A percentile compares a stretch with the other conserved stretches of the same genome.
Evolutionary conservation across 805 yeast species (phyloP).

Genomic region (Ogataea angusta): DNA sequence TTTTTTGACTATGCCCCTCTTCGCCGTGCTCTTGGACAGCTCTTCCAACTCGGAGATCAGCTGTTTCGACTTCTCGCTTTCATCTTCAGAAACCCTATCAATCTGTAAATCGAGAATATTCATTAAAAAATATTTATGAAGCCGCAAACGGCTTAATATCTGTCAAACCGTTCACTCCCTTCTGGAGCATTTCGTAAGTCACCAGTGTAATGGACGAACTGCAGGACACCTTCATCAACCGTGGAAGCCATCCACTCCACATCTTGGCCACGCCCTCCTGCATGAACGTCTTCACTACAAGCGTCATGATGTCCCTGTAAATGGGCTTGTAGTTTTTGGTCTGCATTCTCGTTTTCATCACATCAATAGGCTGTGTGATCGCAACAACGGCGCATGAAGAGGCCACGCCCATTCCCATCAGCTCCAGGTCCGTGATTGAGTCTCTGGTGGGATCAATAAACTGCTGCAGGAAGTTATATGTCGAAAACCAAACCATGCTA

Average conservation of each 20-base stretch:
- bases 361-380: slow-evolving; percentile 85
- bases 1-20: slow-evolving; percentile 28
- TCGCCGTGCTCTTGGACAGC: slow-evolving; percentile 9
- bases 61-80: slow-evolving; percentile 2
- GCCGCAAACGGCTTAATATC: slow-evolving; percentile 32
- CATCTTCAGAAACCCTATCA: not conserved
- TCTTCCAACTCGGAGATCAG: slow-evolving; percentile 16
- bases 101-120: not conserved
- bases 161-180: slow-evolving; percentile 32
- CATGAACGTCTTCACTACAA: slow-evolving; percentile 47
- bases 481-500: slow-evolving; percentile 79
- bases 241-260: slow-evolving; percentile 62
- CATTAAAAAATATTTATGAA: slow-evolving; percentile 3
- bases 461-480: slow-evolving; percentile 77
- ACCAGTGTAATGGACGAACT: slow-evolving; percentile 69
- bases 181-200: slow-evolving; percentile 57
- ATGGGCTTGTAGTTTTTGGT: slow-evolving; percentile 58
- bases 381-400: slow-evolving; percentile 73
- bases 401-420: slow-evolving; percentile 48
- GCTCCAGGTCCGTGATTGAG: slow-evolving; percentile 39
- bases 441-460: slow-evolving; percentile 51
- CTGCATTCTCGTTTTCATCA: slow-evolving; percentile 83
- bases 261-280: slow-evolving; percentile 45
- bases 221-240: slow-evolving; percentile 66
- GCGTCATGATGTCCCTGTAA: slow-evolving; percentile 60